Evolutionary conservation across 2,329 filamentous ascomycete species (phyloP).

Genomic region (Cladorrhinum sp.): DNA sequence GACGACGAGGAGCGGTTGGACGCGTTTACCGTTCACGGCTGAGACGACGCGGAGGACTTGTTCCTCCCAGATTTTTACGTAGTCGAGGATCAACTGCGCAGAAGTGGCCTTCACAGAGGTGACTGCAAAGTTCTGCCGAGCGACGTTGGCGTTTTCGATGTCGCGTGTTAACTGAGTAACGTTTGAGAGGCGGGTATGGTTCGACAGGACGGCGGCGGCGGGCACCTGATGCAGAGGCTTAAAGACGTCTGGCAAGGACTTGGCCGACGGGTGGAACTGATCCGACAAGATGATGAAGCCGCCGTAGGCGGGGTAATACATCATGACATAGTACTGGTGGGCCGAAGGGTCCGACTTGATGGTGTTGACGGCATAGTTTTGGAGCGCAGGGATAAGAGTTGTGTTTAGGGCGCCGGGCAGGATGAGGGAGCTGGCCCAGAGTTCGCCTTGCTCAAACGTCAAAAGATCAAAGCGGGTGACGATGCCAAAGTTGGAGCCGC

Average conservation of each 20-base stretch:
- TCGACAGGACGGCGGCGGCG: conserved; percentile 17
- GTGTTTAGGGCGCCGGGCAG: conserved; percentile 41
- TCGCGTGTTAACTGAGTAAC: conserved; percentile 26
- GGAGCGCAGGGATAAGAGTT: conserved; percentile 29
- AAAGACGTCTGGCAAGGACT: conserved; percentile 25
- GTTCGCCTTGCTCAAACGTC: conserved; percentile 16
- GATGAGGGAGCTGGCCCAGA: conserved; percentile 37
- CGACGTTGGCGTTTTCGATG: conserved; percentile 28
- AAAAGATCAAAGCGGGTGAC: conserved; percentile 24
- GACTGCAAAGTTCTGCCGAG: conserved; percentile 32
- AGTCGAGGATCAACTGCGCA: conserved; percentile 28
- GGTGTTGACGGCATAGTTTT: conserved; percentile 18
- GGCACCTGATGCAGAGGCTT: conserved; percentile 23
- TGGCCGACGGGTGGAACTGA: conserved; percentile 22
- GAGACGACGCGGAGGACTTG: conserved; percentile 18
- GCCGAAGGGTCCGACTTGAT: conserved; percentile 17
- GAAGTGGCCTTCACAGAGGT: conserved; percentile 28
- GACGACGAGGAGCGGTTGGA: conserved; percentile 31
- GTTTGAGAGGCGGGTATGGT: conserved; percentile 27
- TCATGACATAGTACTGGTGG: conserved; percentile 22
- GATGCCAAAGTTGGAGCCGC: conserved; percentile 24
- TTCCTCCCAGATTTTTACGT: conserved; percentile 28
- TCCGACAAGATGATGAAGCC: conserved; percentile 16
- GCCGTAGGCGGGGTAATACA: conserved; percentile 8
- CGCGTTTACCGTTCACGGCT: conserved; percentile 10